Evolutionary conservation across 768 basidiomycete species (phyloP).

Genomic region (Psilocybe cyanescens): DNA sequence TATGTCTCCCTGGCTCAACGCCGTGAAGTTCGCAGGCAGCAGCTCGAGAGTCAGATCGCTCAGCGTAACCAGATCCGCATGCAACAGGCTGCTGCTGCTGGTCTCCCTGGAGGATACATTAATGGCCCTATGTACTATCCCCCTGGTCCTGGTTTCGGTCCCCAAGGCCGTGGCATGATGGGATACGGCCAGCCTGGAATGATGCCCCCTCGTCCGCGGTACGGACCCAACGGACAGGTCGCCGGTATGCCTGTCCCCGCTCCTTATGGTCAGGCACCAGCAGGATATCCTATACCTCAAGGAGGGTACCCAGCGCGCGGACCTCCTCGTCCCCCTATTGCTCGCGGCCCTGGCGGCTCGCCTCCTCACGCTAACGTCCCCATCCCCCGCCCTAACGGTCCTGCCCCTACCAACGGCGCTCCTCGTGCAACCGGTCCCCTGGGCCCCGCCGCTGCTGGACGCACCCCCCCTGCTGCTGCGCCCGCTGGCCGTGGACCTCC

Average conservation of each 20-base stretch:
- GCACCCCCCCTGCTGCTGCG: slow-evolving; percentile 37
- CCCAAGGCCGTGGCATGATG: slow-evolving; percentile 80
- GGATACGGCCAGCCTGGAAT: slow-evolving; percentile 85
- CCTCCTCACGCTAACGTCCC: slow-evolving; percentile 66
- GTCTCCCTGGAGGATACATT: slow-evolving; percentile 82
- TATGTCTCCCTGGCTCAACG: slow-evolving; percentile 99
- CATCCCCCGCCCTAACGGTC: slow-evolving; percentile 68
- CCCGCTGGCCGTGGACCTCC: slow-evolving; percentile 31
- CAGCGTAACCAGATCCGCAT: slow-evolving; percentile 97
- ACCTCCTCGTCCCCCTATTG: slow-evolving; percentile 62
- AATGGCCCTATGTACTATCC: slow-evolving; percentile 88
- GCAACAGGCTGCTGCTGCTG: slow-evolving; percentile 93
- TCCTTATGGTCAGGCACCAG: slow-evolving; percentile 74
- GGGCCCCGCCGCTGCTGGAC: slow-evolving; percentile 45
- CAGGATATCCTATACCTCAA: slow-evolving; percentile 67
- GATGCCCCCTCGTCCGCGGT: slow-evolving; percentile 88
- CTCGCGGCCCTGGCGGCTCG: slow-evolving; percentile 72
- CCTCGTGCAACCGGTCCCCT: slow-evolving; percentile 55
- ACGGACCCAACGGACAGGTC: slow-evolving; percentile 73
- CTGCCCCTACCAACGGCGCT: slow-evolving; percentile 58
- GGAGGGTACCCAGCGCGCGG: slow-evolving; percentile 62
- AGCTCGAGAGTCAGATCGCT: slow-evolving; percentile 97
- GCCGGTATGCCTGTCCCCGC: slow-evolving; percentile 78
- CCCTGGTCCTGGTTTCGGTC: slow-evolving; percentile 80
- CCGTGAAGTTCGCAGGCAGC: slow-evolving; percentile 96